These are phyloP conservation scores for Citropsis articulata DNA, from an alignment of 345 rosid species.

Conservation along the genomic window DNA sequence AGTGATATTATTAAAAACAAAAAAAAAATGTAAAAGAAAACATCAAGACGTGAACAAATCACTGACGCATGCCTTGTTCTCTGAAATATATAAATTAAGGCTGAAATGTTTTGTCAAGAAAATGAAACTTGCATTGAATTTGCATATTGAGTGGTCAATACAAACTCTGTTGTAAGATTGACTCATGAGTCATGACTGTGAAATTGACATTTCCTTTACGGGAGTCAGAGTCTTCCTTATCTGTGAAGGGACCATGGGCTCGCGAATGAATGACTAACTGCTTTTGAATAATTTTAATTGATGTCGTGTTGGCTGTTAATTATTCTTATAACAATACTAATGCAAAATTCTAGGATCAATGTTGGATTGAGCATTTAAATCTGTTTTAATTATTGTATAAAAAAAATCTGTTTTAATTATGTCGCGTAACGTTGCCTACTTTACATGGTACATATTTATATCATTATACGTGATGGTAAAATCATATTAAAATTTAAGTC, in stretches of 20 bases:
- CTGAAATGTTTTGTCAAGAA: conserved; percentile 1
- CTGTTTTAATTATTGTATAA: too few relatives aligned
- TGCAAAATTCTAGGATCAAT: not conserved
- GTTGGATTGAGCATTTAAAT: too few relatives aligned
- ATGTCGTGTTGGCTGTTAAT: not conserved
- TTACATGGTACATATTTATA: too few relatives aligned
- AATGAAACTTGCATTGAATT: not conserved
- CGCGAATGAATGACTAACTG: not conserved
- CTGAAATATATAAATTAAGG: conserved; percentile 17
- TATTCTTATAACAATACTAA: not conserved
- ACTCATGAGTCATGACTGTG: not conserved
- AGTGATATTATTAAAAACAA: too few relatives aligned
- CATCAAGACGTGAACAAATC: not conserved
- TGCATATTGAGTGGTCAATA: conserved; percentile 14
- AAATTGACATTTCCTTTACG: not conserved
- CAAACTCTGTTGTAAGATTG: not conserved
- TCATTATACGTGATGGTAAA: too few relatives aligned
- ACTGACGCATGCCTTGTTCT: conserved; percentile 11
- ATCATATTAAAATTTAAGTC: too few relatives aligned
- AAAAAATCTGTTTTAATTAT: too few relatives aligned
- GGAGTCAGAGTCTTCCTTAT: not conserved
- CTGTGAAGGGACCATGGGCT: not conserved
- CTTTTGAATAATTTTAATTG: not conserved
- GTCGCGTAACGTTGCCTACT: too few relatives aligned
- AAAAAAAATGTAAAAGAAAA: too few relatives aligned